phyloP scores from a whole-genome alignment of 495 filamentous ascomycete genomes.

The Hypoxylon cercidicola region DNA sequence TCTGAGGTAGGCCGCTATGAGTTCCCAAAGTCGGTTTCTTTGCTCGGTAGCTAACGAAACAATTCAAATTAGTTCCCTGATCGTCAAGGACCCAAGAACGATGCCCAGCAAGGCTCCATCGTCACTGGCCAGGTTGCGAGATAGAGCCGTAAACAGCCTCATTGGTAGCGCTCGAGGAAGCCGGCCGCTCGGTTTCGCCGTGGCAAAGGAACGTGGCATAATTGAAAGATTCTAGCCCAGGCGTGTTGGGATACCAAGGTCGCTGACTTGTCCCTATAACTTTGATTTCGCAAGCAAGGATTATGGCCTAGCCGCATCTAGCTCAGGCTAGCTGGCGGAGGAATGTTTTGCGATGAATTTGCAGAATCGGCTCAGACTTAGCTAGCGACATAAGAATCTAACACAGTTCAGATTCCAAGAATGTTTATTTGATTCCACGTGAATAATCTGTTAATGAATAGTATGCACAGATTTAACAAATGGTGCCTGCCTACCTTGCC shows the following conservation, averaged over 20 bases:
- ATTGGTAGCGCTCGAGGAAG: conserved; percentile 11
- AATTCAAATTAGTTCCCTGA: conserved; percentile 49
- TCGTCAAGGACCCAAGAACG: conserved; percentile 56
- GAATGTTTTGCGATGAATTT: conserved; percentile 31
- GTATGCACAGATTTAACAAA: background rate
- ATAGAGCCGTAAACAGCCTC: conserved; percentile 25
- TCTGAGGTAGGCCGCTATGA: conserved; percentile 64
- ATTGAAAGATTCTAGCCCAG: background rate
- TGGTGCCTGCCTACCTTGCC: background rate
- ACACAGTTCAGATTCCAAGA: conserved; percentile 16
- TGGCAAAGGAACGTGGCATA: background rate
- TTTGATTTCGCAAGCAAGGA: conserved; percentile 15
- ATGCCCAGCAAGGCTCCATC: conserved; percentile 47
- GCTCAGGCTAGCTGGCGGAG: conserved; percentile 7
- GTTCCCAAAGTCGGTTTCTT: background rate
- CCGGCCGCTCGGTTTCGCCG: conserved; percentile 9
- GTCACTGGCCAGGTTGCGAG: conserved; percentile 41
- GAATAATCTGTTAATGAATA: background rate
- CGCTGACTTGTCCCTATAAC: background rate
- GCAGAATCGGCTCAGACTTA: conserved; percentile 17
- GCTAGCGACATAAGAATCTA: conserved; percentile 35
- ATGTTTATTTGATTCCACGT: background rate
- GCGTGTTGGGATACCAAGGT: background rate
- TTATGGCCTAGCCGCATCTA: conserved; percentile 18
- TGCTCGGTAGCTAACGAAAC: conserved; percentile 1